Conservation (phyloP, 2,329 filamentous ascomycete genomes). For the Ophiostoma sp. region DNA sequence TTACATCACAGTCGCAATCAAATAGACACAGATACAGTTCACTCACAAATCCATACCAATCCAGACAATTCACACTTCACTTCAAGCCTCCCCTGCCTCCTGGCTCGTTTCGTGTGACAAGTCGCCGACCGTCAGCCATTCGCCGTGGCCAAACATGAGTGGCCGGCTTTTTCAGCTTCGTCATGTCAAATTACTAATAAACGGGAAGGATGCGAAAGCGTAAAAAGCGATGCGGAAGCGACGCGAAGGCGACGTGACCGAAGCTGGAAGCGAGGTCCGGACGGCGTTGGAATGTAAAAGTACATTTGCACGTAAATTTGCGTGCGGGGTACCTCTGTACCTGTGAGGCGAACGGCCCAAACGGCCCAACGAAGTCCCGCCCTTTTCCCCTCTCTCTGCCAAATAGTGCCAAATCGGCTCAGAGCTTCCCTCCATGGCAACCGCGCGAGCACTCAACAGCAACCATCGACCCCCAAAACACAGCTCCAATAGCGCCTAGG, state of each 20-base stretch:
- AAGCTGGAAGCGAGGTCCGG: not conserved
- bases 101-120: constrained; percentile 12
- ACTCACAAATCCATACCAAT: not conserved
- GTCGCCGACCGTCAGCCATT: constrained; percentile 4
- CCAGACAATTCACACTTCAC: not conserved
- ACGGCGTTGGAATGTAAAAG: not conserved
- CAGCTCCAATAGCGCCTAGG: constrained; percentile 2
- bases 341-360: not conserved
- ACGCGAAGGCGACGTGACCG: not conserved
- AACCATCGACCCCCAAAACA: not conserved
- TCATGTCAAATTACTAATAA: not conserved
- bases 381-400: not conserved
- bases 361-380: constrained; percentile 3
- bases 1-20: not conserved
- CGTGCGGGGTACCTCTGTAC: not conserved
- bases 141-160: not conserved
- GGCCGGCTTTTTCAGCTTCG: not conserved
- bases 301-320: not conserved
- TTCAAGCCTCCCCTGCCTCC: not conserved
- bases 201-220: not conserved
- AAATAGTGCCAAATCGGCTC: not conserved
- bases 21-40: not conserved
- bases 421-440: constrained; percentile 17
- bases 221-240: not conserved
- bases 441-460: not conserved